Evolutionary conservation across 345 rosid genomes (phyloP).

Genomic region (Hibiscus mutabilis): DNA sequence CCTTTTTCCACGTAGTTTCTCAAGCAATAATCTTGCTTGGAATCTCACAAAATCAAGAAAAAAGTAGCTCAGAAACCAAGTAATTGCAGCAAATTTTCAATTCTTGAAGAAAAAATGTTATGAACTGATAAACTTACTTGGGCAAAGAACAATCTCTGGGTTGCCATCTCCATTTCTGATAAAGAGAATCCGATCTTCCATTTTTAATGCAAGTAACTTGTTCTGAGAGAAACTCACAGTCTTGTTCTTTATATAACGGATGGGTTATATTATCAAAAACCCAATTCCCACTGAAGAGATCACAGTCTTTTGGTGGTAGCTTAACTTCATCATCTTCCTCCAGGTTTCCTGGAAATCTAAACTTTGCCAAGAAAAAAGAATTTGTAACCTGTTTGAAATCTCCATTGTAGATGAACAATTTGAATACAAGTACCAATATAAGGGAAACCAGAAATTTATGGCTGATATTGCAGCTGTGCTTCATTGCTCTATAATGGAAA

Average conservation of each 20-base stretch:
- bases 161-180: neutral
- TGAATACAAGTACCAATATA: constrained; percentile 42
- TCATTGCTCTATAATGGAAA: neutral
- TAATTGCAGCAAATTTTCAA: too few species aligned
- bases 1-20: neutral
- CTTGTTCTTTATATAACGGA: constrained; percentile 75
- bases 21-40: neutral
- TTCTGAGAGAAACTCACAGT: constrained; percentile 75
- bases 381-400: constrained; percentile 11
- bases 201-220: constrained; percentile 77
- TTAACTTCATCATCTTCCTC: neutral
- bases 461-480: constrained; percentile 6
- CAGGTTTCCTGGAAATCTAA: neutral
- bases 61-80: neutral
- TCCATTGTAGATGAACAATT: constrained; percentile 34
- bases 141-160: neutral
- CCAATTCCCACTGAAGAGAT: constrained; percentile 85
- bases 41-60: neutral
- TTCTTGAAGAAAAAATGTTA: too few species aligned
- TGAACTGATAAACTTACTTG: neutral
- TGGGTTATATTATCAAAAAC: constrained; percentile 52
- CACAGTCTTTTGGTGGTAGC: constrained; percentile 38
- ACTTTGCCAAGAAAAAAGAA: neutral
- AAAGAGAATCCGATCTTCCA: neutral
- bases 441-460: constrained; percentile 3